These are phyloP conservation scores for Leishmania major DNA, from an alignment of 208 protist species.

Conservation along the genomic window DNA sequence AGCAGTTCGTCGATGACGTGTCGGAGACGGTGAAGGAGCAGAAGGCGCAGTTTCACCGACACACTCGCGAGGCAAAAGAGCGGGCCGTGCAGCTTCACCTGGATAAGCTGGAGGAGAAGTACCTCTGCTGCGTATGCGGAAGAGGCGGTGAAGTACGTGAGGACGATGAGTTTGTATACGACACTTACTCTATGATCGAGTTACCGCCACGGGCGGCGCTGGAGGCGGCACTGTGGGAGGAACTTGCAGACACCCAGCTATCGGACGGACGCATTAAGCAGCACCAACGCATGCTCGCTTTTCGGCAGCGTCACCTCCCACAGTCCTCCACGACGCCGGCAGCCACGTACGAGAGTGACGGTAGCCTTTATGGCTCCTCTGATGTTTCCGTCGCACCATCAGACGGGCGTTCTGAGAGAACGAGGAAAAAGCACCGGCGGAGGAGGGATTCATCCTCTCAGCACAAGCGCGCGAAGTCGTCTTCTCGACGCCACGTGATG, in stretches of 20 bases:
- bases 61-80: constrained; percentile 56
- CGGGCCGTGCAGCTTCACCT: constrained; percentile 73
- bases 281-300: constrained; percentile 12
- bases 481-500: neutral
- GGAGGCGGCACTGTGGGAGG: constrained; percentile 33
- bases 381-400: constrained; percentile 5
- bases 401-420: neutral
- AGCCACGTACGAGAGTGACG: constrained; percentile 11
- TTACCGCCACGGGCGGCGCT: constrained; percentile 46
- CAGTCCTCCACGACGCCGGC: neutral
- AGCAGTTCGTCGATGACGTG: constrained; percentile 84
- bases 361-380: constrained; percentile 8
- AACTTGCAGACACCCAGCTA: constrained; percentile 22
- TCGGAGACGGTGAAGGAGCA: constrained; percentile 59
- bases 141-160: constrained; percentile 66
- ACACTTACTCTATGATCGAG: constrained; percentile 67
- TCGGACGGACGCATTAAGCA: constrained; percentile 31
- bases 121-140: constrained; percentile 84
- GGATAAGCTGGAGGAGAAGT: constrained; percentile 78
- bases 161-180: constrained; percentile 51
- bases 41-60: constrained; percentile 53
- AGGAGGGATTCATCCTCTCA: neutral
- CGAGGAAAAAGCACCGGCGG: neutral
- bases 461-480: neutral
- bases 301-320: constrained; percentile 4